Conservation (phyloP, 306 rosid species). For the Hippophae tibetana region DNA sequence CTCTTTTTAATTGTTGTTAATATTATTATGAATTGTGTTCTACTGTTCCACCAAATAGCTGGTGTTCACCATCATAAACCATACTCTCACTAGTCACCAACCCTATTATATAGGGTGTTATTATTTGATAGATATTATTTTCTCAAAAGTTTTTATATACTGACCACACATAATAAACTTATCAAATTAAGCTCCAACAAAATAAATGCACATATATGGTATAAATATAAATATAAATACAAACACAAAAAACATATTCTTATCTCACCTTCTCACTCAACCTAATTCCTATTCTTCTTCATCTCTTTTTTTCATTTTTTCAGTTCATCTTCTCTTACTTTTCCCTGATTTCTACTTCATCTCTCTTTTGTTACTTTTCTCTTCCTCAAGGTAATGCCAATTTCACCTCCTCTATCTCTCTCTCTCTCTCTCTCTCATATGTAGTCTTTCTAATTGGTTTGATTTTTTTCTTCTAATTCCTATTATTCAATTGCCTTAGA, state of each 20-base stretch:
- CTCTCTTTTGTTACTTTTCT: constrained; percentile 30
- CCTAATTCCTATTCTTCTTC: constrained; percentile 21
- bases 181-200: constrained; percentile 5
- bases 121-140: constrained; percentile 3
- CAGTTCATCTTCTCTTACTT: constrained; percentile 27
- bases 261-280: constrained; percentile 61
- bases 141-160: constrained; percentile 7
- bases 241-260: constrained; percentile 40
- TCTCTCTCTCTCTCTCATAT: no score
- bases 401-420: constrained; percentile 3
- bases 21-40: no score
- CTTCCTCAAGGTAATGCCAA: constrained; percentile 36
- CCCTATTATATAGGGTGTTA: background rate
- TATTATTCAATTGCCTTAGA: no score
- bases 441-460: no score
- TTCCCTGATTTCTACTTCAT: constrained; percentile 25
- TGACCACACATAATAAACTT: background rate
- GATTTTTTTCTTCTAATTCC: no score
- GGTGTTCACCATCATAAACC: constrained; percentile 12
- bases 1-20: no score
- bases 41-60: constrained; percentile 4
- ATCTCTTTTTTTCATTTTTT: constrained; percentile 22
- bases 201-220: background rate
- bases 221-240: constrained; percentile 1
- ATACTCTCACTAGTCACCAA: constrained; percentile 10